Evolutionary conservation across 805 yeast genomes (phyloP).

Genomic region (Barnettozyma sp.): DNA sequence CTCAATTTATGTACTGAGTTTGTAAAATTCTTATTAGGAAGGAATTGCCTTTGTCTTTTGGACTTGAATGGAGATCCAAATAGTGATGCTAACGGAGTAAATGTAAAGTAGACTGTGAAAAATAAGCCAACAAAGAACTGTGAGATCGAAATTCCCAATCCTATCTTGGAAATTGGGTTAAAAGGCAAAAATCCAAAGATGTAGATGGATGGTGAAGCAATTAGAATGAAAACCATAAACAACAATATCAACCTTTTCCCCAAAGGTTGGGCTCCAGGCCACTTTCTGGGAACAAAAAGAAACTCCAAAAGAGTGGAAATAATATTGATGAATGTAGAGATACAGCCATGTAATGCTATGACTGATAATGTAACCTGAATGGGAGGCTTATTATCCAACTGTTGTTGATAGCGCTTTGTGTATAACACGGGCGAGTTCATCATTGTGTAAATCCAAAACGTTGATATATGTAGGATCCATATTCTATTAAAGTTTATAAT

Average conservation of each 20-base stretch:
- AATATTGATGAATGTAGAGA: constrained; percentile 51
- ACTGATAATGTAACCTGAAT: constrained; percentile 47
- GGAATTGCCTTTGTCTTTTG: constrained; percentile 30
- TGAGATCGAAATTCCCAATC: constrained; percentile 40
- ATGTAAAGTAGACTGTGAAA: constrained; percentile 49
- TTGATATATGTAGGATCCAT: constrained; percentile 69
- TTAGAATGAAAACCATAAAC: constrained; percentile 35
- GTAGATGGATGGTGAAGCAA: constrained; percentile 46
- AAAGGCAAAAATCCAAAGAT: constrained; percentile 37
- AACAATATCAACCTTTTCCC: constrained; percentile 40
- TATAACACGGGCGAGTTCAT: constrained; percentile 64
- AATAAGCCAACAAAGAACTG: constrained; percentile 52
- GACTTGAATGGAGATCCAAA: constrained; percentile 37
- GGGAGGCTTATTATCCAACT: constrained; percentile 54
- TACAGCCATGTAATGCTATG: constrained; percentile 60
- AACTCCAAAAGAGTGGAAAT: constrained; percentile 51
- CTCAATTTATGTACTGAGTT: constrained; percentile 46
- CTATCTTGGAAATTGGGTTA: constrained; percentile 28
- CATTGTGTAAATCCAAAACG: constrained; percentile 72
- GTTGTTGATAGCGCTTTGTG: constrained; percentile 47
- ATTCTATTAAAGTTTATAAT: constrained; percentile 68
- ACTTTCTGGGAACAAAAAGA: constrained; percentile 59
- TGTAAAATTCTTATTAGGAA: constrained; percentile 54
- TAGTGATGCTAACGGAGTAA: constrained; percentile 53
- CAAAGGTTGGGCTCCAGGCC: constrained; percentile 66